Evolutionary conservation across 1,284 basidiomycete species (phyloP), one percentile per base, ranked within the genome.

Genomic region (Ganoderma lingzhi): DNA sequence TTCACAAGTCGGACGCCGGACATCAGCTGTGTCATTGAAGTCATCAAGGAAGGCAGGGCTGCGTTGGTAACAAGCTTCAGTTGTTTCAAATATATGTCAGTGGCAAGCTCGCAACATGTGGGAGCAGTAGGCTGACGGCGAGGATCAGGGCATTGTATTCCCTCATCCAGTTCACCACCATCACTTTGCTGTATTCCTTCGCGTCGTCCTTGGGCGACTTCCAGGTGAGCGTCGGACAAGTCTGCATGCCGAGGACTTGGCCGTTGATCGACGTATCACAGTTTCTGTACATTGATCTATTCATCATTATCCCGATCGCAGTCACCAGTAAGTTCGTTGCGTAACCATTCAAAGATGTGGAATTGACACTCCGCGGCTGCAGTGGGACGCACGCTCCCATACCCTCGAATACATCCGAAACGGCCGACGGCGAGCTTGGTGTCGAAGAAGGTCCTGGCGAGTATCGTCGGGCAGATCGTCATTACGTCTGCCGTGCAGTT

Each of bases 21-120:
- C 81, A 98, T 99, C 76, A 90, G 93, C 32, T 99, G 98, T 79
- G 96, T 99, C 59, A 88, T 99, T 61, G 96, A 99, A 76, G 93
- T 99, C 66, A 98, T 99, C 84, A 95, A 93, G 76, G 96, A 99
- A 79, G 98, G 98, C 0, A 86, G 98, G 59, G 96, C 96, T 6
- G 97, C 98, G 2, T 84, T 99, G 64, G 97, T 98, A 64, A 99
- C 97, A 2, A 97, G 95, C 77, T 99, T 99, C 82, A 96, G 95
- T 75, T 99, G 98, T 83, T 99, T 99, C 90, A 99, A 98, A 83
- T 98, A 97, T 78, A 98, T 98, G 96, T 95, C 76, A 82, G 93
- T 84, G 35, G 37, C 59, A 6, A 61, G 35, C 2, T 64, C 60
- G 63, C 58, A 62, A 53, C 15, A 35, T 30, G 35, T n/a, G 30